These are phyloP conservation scores for Gardenia jasminoides DNA, from an alignment of 257 asterid genomes.

Conservation along the genomic window DNA sequence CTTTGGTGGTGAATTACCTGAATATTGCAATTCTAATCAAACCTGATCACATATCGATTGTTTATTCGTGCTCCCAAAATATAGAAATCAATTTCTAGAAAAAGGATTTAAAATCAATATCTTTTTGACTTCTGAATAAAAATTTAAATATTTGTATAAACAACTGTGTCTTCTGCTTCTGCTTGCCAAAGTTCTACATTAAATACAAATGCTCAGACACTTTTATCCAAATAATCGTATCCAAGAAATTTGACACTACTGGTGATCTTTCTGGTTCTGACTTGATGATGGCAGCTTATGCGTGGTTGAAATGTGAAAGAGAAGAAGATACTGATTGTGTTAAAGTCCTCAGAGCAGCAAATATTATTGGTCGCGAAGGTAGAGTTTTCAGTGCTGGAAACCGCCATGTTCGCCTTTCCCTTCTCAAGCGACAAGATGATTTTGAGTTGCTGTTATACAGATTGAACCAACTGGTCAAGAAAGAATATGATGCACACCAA, in stretches of 20 bases:
- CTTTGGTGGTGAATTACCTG: too few species aligned
- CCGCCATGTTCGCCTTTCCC: conserved; percentile 24
- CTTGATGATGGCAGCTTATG: conserved; percentile 31
- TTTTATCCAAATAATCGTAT: too few species aligned
- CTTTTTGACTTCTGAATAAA: too few species aligned
- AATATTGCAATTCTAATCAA: too few species aligned
- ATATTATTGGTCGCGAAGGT: conserved; percentile 26
- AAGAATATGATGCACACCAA: conserved; percentile 13
- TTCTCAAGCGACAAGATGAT: conserved; percentile 27
- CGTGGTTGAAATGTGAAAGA: conserved; percentile 36
- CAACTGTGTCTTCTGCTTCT: too few species aligned
- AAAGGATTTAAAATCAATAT: too few species aligned
- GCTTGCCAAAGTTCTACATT: neutral
- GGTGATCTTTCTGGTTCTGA: neutral
- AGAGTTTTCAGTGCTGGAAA: conserved; percentile 16
- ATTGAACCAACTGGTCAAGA: conserved; percentile 20
- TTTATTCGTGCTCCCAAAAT: too few species aligned
- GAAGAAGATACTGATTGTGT: conserved; percentile 27
- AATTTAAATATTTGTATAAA: too few species aligned
- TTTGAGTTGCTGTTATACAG: conserved; percentile 17
- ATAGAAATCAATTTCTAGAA: too few species aligned
- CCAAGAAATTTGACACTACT: neutral
- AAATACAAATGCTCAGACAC: neutral
- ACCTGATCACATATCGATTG: too few species aligned
- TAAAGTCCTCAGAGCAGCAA: conserved; percentile 13